Conservation (phyloP, 2,329 filamentous ascomycete species). For the Curvularia hawaiiensis region DNA sequence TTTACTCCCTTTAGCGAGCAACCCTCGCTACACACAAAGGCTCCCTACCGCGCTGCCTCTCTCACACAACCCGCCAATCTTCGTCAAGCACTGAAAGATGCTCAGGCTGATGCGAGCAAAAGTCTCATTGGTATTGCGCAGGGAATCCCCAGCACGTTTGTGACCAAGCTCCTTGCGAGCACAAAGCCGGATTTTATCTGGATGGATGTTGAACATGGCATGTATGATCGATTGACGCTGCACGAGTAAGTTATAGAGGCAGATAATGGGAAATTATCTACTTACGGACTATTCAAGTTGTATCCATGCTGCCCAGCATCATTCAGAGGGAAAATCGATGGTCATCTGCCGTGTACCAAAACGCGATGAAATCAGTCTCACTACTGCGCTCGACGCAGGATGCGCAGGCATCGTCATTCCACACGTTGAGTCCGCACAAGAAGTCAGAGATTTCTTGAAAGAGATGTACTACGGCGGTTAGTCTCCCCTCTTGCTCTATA, state of each 20-base stretch:
- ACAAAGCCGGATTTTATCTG: constrained; percentile 37
- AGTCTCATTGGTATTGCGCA: constrained; percentile 34
- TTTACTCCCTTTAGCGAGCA: constrained; percentile 32
- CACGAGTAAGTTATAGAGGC: constrained; percentile 27
- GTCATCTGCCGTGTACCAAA: constrained; percentile 34
- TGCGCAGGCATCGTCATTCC: constrained; percentile 33
- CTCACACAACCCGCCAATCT: constrained; percentile 33
- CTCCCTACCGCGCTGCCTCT: constrained; percentile 29
- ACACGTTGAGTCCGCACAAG: constrained; percentile 29
- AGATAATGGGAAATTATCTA: neutral
- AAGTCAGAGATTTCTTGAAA: constrained; percentile 32
- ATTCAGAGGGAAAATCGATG: constrained; percentile 30
- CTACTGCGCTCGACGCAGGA: constrained; percentile 33
- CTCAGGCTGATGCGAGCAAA: constrained; percentile 29
- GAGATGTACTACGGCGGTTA: constrained; percentile 27
- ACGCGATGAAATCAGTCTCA: constrained; percentile 29
- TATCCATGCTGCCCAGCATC: constrained; percentile 35
- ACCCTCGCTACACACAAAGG: constrained; percentile 27
- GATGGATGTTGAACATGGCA: constrained; percentile 37
- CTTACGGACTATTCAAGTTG: constrained; percentile 17
- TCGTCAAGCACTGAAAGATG: constrained; percentile 28
- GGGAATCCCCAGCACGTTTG: constrained; percentile 32
- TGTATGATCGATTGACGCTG: constrained; percentile 33
- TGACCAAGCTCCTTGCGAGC: constrained; percentile 35
- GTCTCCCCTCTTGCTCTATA: neutral